Percentiles rank a stretch among this genome's conserved stretches.
phyloP scores from a whole-genome alignment of 257 asterid species.

The Vinca minor region DNA sequence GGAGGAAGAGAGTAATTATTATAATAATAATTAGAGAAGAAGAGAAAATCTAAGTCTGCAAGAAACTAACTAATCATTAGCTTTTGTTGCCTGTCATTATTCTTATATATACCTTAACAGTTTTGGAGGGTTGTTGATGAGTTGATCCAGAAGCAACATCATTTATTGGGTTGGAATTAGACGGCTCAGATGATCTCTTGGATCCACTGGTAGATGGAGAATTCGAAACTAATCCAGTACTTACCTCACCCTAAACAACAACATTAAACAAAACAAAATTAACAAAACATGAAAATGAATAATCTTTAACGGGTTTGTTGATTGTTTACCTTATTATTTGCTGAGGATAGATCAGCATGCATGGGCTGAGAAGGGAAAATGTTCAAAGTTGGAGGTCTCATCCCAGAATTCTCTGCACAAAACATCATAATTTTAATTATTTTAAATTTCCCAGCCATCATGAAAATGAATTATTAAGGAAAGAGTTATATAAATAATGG shows the following conservation, averaged over 20 bases:
- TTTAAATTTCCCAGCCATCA: too few species aligned
- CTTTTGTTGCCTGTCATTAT: too few species aligned
- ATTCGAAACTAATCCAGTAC: conserved; percentile 7
- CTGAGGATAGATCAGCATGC: conserved; percentile 62
- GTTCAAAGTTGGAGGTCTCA: conserved; percentile 73
- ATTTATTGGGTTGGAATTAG: conserved; percentile 41
- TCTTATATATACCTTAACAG: conserved; percentile 54
- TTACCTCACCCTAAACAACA: conserved; percentile 33
- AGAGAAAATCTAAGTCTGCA: conserved; percentile 16
- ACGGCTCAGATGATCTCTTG: conserved; percentile 73
- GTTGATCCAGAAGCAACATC: conserved; percentile 39
- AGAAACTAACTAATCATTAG: conserved; percentile 11
- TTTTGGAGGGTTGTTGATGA: conserved; percentile 41
- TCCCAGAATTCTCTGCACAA: conserved; percentile 57
- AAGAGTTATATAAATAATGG: too few species aligned
- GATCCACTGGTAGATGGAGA: conserved; percentile 48
- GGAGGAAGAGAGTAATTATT: too few species aligned
- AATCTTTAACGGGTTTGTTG: too few species aligned
- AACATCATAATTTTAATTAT: too few species aligned
- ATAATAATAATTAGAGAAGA: neutral
- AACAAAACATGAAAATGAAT: too few species aligned
- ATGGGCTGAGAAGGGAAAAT: conserved; percentile 95
- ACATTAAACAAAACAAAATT: too few species aligned
- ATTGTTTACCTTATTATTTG: too few species aligned
- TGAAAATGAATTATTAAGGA: too few species aligned